Percentiles rank a stretch among this genome's conserved stretches.
Evolutionary conservation across 2,329 filamentous ascomycete species (phyloP).

Genomic region (Fulvia fulva): DNA sequence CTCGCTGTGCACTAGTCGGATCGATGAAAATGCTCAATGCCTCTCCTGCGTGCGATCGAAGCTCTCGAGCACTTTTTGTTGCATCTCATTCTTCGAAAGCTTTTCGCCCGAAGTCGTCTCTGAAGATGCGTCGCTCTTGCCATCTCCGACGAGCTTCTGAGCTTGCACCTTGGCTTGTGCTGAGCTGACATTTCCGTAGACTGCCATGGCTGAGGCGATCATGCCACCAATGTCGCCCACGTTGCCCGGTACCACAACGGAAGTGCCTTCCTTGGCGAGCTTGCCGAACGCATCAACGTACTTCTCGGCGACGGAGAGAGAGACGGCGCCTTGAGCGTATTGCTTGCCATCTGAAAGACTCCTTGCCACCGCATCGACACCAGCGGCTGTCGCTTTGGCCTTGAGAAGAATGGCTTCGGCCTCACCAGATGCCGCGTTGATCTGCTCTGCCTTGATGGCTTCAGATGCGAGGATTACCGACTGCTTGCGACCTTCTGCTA

Average conservation of each 20-base stretch:
- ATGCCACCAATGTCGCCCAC: constrained; percentile 94
- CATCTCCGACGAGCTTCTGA: constrained; percentile 38
- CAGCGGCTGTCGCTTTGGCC: constrained; percentile 77
- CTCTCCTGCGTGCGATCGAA: constrained; percentile 37
- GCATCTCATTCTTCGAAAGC: constrained; percentile 31
- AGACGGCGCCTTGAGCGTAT: constrained; percentile 77
- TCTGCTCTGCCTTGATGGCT: constrained; percentile 81
- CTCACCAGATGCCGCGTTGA: constrained; percentile 90
- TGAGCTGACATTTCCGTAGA: constrained; percentile 89
- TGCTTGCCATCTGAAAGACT: constrained; percentile 59
- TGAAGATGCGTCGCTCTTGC: not conserved
- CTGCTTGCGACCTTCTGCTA: constrained; percentile 96
- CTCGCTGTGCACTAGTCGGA: not conserved
- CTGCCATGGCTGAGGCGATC: constrained; percentile 93
- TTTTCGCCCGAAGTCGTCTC: constrained; percentile 9
- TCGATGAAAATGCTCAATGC: constrained; percentile 24
- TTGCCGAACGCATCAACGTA: constrained; percentile 94
- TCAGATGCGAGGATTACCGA: constrained; percentile 94
- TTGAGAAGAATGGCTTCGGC: constrained; percentile 87
- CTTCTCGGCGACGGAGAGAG: constrained; percentile 88
- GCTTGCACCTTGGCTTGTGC: constrained; percentile 68
- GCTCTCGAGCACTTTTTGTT: constrained; percentile 37
- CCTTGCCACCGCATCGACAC: constrained; percentile 80
- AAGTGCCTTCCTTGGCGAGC: constrained; percentile 90
- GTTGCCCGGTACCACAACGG: constrained; percentile 92